Evolutionary conservation across 2,329 filamentous ascomycete species (phyloP), one percentile per base, ranked within the genome.

Genomic region (Alternaria sp.): DNA sequence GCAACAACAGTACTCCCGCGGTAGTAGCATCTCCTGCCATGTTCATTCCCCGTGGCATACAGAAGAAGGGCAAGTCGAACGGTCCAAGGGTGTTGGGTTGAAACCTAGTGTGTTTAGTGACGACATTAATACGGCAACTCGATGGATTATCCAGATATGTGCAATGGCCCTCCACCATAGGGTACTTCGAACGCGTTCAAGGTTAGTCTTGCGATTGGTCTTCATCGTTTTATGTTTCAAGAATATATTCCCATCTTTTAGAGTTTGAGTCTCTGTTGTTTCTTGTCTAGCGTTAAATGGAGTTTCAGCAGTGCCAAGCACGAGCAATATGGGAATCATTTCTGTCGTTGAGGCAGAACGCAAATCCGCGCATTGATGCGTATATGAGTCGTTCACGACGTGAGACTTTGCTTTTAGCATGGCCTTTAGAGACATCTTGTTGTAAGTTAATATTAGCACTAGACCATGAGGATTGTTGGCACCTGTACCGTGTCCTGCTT

Each of bases 11-110:
- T 7, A 59, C 61, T 28, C 60, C 65, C 4, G 60, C 69, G 2
- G 60, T 64, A 32, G 55, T 66, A 30, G 59, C 64, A 4, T 62
- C 60, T 30, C 63, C 67, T 0, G 65, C 70, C 20, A 70, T 72
- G 25, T 73, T 74, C 57, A 67, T 73, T 41, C 72, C 70, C 6
- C 63, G 66, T 27, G 71, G 72, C 36, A 70, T 75, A 1, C 73
- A 75, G 61, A 75, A 75, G 67, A 75, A 74, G 65, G 68, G 73
- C 62, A 75, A 75, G 63, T 49, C 63, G n/a, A 68, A 51, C 27
- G 70, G 67, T 10, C 73, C 70, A 5, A 68, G 72, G 34, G 62
- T 75, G 3, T 57, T 75, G 43, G 73, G 73, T n/a, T 75, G 71
- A 74, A 14, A n/a, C 11, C 25, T 3, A 20, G 18, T 27, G 11